Evolutionary conservation across 352 stramenopile species (phyloP), one percentile per base, ranked within the genome.

Genomic region (Phytophthora palmivora): DNA sequence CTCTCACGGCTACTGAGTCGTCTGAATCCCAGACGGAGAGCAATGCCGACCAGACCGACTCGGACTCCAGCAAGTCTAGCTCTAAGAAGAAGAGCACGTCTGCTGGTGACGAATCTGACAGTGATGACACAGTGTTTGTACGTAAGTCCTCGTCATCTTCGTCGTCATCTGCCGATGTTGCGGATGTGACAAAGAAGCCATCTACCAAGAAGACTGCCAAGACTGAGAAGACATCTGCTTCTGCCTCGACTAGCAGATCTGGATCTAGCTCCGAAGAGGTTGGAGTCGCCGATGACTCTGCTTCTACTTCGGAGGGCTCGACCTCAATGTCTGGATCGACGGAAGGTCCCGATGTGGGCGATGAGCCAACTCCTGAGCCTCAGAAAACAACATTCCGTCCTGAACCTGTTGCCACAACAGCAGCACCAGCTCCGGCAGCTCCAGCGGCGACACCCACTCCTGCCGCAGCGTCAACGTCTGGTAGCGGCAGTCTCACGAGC

Each of bases 301-400:
- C 61, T 48, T 28, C 61, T 24, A 15, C 60, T 28, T 11, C 37
- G 16, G 46, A 32, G 7, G 39, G 48, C 10, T 66, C 49, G 18
- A 18, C 32, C 10, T 71, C 53, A 21, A 67, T 59, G 38, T 67
- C 62, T 26, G 47, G 50, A 42, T 69, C 67, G 45, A 67, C 51
- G 33, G 49, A 69, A 59, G 58, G 46, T 36, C 72, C 74, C n/a
- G 69, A 79, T 11, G 68, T 78, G 42, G 67, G 69, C 4, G 74
- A 81, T 38, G 36, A 62, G 37, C 54, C 39, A 14, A 71, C 53
- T 9, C 43, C 38, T 9, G 52, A 66, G 26, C 54, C 52, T 11
- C 50, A 57, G 34, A 70, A 64, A 41, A 72, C 47, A 52, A 58
- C 51, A 37, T 49, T 67, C 44, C 73, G 38, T 41, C 62, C 28